phyloP scores from a whole-genome alignment of 116 monocot genomes.

The Iris pallida region DNA sequence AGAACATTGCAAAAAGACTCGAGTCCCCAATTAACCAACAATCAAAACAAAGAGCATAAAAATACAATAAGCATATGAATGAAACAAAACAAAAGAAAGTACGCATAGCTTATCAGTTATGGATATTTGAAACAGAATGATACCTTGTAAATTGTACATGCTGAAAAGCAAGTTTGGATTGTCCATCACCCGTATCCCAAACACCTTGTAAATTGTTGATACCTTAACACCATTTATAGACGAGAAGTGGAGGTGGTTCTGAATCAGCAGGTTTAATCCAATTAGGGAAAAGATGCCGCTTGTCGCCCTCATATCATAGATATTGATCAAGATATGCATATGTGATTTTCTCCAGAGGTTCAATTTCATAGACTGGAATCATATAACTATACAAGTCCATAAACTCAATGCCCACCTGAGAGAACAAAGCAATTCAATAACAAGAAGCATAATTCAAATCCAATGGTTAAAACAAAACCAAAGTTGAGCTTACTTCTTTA shows the following conservation, averaged over 20 bases:
- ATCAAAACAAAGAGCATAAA: too few species aligned
- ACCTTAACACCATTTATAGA: slow-evolving; percentile 93
- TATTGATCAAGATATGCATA: slow-evolving; percentile 84
- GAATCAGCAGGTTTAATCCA: too few species aligned
- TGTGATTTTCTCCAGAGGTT: slow-evolving; percentile 78
- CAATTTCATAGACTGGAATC: slow-evolving; percentile 80
- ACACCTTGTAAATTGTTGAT: slow-evolving; percentile 79
- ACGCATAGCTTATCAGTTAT: too few species aligned
- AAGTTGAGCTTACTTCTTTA: slow-evolving; percentile 46
- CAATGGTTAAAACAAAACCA: neutral
- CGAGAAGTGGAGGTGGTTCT: too few species aligned
- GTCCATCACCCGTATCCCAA: slow-evolving; percentile 85
- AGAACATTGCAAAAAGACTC: too few species aligned
- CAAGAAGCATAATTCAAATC: neutral
- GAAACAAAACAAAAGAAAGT: too few species aligned
- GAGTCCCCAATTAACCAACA: too few species aligned
- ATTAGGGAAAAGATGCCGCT: slow-evolving; percentile 69
- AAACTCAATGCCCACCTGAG: slow-evolving; percentile 77
- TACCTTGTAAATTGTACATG: too few species aligned
- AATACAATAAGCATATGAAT: too few species aligned
- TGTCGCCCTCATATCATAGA: slow-evolving; percentile 80
- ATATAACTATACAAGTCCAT: slow-evolving; percentile 79
- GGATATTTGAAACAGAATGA: too few species aligned
- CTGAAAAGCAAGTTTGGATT: slow-evolving; percentile 80
- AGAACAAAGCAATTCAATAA: neutral